Evolutionary conservation across 106 monocot genomes (phyloP), one percentile per base, ranked within the genome.

Genomic region (Cymbidium sinense): DNA sequence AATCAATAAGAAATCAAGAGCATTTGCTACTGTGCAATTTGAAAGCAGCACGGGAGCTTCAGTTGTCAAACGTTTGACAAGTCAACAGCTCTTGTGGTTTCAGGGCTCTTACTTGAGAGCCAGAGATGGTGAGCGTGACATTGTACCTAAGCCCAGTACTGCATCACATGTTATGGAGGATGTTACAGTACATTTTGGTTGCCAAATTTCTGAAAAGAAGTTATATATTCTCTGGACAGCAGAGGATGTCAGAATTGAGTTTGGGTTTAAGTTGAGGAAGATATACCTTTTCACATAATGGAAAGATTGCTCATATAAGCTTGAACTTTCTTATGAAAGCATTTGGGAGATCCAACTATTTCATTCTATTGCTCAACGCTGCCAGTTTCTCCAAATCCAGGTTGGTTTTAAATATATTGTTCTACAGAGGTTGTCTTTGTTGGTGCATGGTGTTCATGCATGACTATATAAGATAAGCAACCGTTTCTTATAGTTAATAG

Each of bases 331-430:
- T 74, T 86, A 89, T 77, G 91, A 93, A 43, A 89, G 93, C 86
- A 91, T 96, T 52, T 91, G 96, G 96, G 96, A 96, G 74, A 96
- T 96, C 67, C 85, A 89, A 77, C 79, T 85, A 55, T 82, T 64
- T 29, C 72, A 77, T 34, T 87, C 81, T 33, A 12, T 18, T 23
- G 0, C 43, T 81, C 82, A 83, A 13, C 3, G 17, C 27, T 75
- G 64, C 9, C 65, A 87, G 52, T 91, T 87, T 81, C 91, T 96
- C 34, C 78, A 87, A 62, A 76, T 96, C 77, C 84, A 84, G 93
- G 93, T 93, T 61, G 37, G 71, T 28, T 37, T 37, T 71, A 6
- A 21, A 34, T 70, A 70, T 34, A 17, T 34, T 34, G 12, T 34
- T 15, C 7, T 17, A 34, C 27, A 34, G 34, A 5, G 18, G 12